Evolutionary conservation across 805 yeast genomes (phyloP), one percentile per base, ranked within the genome.

Genomic region (Wickerhamiella azyma): DNA sequence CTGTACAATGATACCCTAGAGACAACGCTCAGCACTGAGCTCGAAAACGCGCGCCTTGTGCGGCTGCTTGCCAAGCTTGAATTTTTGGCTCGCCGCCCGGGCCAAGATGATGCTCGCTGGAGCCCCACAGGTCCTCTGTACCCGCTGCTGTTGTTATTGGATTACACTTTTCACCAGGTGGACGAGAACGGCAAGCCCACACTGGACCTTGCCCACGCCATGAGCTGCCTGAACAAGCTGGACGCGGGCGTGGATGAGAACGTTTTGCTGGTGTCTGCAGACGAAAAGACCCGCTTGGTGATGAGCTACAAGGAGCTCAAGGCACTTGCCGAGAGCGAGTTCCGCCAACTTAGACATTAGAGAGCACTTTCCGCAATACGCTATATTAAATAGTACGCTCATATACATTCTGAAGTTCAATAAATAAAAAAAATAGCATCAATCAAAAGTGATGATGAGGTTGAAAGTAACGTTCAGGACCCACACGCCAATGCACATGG

Each of bases 191-290:
- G 95, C 11, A 72, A 72, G 55, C 86, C 94, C 2, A 74, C 78
- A 1, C 66, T 85, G 48, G 96, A 92, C 62, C 67, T 92, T 54
- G 79, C 86, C 0, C 85, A 85, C 60, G 88, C 86, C 5, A 66
- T 92, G 50, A 68, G 76, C 42, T 75, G 81, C 55, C 66, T 92
- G 56, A 89, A 89, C 64, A 92, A 89, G 63, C 67, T 92, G 52
- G 98, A 92, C 59, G 94, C 89, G 5, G 97, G 96, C 1, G 72
- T 81, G 29, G 86, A 84, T 43, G 98, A 92, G 63, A 77, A 75
- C 53, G 64, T 92, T 13, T 66, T 88, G 59, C 70, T 92, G 44
- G 85, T 85, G 1, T 79, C 92, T 6, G 74, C 81, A 9, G 95
- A 88, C 60, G 94, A 85, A 59, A 79, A 78, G 66, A 80, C 76